These are phyloP conservation scores for Sporothrix brunneoviolacea DNA, from an alignment of 2,329 filamentous ascomycete genomes.

Conservation along the genomic window DNA sequence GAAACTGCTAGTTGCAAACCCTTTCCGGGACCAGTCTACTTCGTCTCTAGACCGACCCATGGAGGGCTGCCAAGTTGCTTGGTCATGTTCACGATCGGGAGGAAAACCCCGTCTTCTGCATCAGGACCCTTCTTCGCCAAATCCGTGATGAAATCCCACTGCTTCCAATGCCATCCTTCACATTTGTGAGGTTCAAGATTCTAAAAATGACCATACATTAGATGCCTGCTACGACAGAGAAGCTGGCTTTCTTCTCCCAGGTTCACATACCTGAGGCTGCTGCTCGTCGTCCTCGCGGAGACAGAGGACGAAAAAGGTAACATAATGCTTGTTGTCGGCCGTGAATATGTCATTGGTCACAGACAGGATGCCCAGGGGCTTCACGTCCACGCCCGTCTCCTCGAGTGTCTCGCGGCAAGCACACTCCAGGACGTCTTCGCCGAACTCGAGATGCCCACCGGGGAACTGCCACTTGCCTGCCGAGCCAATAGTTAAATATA, in stretches of 20 bases:
- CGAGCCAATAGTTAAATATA: too few species aligned
- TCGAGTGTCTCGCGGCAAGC: constrained; percentile 62
- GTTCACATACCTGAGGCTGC: constrained; percentile 44
- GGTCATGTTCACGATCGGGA: constrained; percentile 34
- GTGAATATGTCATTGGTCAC: constrained; percentile 63
- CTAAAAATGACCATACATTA: too few species aligned
- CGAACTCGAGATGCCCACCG: constrained; percentile 68
- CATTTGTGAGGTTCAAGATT: constrained; percentile 46
- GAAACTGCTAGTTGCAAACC: too few species aligned
- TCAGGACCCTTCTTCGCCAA: constrained; percentile 26
- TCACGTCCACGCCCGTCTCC: constrained; percentile 59
- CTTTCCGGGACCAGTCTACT: too few species aligned
- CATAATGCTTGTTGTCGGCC: constrained; percentile 59
- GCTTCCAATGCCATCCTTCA: constrained; percentile 42
- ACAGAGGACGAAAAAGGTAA: constrained; percentile 63
- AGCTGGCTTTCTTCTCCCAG: too few species aligned
- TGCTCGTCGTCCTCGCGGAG: constrained; percentile 39
- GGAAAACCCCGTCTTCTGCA: constrained; percentile 29
- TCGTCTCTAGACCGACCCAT: constrained; percentile 10
- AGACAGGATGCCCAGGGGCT: constrained; percentile 45
- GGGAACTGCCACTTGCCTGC: constrained; percentile 51
- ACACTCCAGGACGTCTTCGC: constrained; percentile 56
- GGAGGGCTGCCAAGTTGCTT: constrained; percentile 20
- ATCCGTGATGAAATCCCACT: constrained; percentile 35
- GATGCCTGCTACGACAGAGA: too few species aligned